Conservation (phyloP, 306 rosid genomes). For the cucumber (Cucumis sativus) region DNA sequence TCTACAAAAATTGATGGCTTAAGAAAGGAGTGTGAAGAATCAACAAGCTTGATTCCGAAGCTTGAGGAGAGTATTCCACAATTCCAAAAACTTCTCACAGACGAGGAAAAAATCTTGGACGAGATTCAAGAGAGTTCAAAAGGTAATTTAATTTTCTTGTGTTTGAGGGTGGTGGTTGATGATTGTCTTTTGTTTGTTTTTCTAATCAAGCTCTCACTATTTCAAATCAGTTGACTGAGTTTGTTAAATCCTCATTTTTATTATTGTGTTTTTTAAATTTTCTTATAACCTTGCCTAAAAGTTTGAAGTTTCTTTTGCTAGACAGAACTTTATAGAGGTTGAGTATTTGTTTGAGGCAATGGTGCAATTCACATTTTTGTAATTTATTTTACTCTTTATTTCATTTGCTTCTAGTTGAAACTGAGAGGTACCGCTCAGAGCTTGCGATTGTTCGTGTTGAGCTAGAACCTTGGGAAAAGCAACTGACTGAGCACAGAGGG, state of each 20-base stretch:
- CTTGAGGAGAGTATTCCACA: slow-evolving; percentile 65
- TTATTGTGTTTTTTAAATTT: background rate
- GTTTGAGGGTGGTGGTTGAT: background rate
- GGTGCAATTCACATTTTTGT: background rate
- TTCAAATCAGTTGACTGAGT: background rate
- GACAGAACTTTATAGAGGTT: background rate
- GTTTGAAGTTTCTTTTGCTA: background rate
- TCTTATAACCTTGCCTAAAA: background rate
- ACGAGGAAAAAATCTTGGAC: slow-evolving; percentile 74
- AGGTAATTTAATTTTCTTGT: slow-evolving; percentile 28
- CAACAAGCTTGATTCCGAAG: slow-evolving; percentile 58
- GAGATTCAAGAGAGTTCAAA: slow-evolving; percentile 66
- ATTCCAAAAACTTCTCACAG: slow-evolving; percentile 54
- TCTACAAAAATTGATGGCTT: slow-evolving; percentile 43
- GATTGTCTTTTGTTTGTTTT: background rate
- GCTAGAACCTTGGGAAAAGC: slow-evolving; percentile 92
- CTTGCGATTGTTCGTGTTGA: slow-evolving; percentile 76
- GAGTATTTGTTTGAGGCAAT: background rate
- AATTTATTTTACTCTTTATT: background rate
- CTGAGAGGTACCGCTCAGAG: slow-evolving; percentile 64
- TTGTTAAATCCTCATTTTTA: background rate
- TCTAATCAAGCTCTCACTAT: background rate
- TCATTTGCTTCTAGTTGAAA: slow-evolving; percentile 56
- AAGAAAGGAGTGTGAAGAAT: slow-evolving; percentile 64
- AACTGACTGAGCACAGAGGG: slow-evolving; percentile 84